Evolutionary conservation across 352 stramenopile genomes (phyloP).

Genomic region (Pythium insidiosum): DNA sequence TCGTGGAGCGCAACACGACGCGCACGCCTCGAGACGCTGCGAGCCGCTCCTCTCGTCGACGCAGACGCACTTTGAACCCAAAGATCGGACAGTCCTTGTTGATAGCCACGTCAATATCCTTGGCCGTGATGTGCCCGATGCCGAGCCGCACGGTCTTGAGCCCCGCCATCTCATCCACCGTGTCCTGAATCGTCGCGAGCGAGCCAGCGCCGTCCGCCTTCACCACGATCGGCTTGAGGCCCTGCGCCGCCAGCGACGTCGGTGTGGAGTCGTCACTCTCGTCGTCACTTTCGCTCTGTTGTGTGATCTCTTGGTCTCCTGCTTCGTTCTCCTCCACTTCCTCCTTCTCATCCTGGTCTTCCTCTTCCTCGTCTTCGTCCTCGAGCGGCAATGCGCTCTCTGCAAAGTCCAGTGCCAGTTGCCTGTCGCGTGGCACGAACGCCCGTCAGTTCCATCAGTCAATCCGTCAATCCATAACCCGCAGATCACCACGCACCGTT

Average conservation of each 20-base stretch:
- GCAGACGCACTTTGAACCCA: conserved; percentile 75
- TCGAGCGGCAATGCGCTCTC: conserved; percentile 38
- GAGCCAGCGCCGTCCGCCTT: conserved; percentile 73
- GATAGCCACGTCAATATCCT: conserved; percentile 77
- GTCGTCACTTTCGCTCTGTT: too few relatives aligned
- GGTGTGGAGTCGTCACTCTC: too few relatives aligned
- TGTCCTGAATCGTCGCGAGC: conserved; percentile 80
- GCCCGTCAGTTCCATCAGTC: background rate
- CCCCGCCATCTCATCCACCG: conserved; percentile 47
- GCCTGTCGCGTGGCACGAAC: conserved; percentile 17
- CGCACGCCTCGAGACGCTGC: conserved; percentile 48
- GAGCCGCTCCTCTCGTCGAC: conserved; percentile 45
- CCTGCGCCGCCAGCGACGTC: too few relatives aligned
- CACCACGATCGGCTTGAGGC: conserved; percentile 67
- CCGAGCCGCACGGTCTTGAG: conserved; percentile 67
- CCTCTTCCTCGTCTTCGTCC: conserved; percentile 9
- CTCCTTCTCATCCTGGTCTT: conserved; percentile 9
- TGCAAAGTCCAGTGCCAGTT: conserved; percentile 66
- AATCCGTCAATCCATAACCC: background rate
- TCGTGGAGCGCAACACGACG: conserved; percentile 57
- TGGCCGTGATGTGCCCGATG: conserved; percentile 68
- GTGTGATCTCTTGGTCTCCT: too few relatives aligned
- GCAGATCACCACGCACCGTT: conserved; percentile 34
- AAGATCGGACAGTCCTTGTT: conserved; percentile 79
- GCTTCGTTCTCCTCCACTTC: conserved; percentile 33